A percentile compares a stretch with the other conserved stretches of the same genome.
These are phyloP conservation scores for Ceratocystis cacaofunesta DNA, from an alignment of 2,329 filamentous ascomycete species.

Conservation along the genomic window DNA sequence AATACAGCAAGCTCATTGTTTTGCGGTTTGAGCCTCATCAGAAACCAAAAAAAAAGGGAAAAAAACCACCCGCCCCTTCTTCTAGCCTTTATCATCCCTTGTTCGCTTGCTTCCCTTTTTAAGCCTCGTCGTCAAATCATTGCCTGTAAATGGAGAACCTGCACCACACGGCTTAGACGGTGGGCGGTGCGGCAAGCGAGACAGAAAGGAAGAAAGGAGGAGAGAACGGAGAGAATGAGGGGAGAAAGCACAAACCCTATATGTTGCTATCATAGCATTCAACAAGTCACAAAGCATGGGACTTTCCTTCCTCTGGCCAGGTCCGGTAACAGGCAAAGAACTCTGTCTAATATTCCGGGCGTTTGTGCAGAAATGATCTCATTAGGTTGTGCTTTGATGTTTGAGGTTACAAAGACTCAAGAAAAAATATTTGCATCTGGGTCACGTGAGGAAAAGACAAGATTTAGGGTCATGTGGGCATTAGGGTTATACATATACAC, in stretches of 20 bases:
- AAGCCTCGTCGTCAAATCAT: background rate
- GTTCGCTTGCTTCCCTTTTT: background rate
- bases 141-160: background rate
- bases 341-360: background rate
- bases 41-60: too few species aligned
- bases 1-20: too few species aligned
- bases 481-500: too few species aligned
- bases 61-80: background rate
- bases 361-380: background rate
- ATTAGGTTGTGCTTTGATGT: background rate
- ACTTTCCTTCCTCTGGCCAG: background rate
- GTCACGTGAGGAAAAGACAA: background rate
- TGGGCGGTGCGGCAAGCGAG: background rate
- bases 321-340: background rate
- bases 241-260: background rate
- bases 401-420: background rate
- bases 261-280: background rate
- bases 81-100: background rate
- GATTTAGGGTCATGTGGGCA: accelerated
- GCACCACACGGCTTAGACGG: background rate
- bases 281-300: background rate
- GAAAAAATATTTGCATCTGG: background rate
- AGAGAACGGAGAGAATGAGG: background rate
- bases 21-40: too few species aligned
- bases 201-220: background rate